These are phyloP conservation scores for Candida incommunis DNA, from an alignment of 805 yeast genomes.

Conservation along the genomic window DNA sequence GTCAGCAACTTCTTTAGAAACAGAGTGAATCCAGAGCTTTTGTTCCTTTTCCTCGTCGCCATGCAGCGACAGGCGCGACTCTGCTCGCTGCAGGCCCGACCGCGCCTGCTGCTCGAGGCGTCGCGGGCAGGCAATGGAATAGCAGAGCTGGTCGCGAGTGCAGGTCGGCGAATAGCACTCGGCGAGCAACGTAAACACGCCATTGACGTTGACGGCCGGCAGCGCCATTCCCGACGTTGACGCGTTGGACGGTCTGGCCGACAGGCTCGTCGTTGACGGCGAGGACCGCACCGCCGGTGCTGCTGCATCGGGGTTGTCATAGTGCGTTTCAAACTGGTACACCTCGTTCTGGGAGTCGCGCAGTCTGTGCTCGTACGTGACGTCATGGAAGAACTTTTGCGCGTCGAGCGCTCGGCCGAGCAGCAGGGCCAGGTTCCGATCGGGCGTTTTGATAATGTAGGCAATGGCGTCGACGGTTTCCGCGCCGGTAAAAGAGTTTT, in stretches of 20 bases:
- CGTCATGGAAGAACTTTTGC: conserved; percentile 88
- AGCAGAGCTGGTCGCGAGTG: conserved; percentile 74
- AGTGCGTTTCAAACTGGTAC: conserved; percentile 44
- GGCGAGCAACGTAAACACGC: conserved; percentile 82
- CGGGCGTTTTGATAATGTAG: conserved; percentile 74
- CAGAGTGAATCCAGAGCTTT: conserved; percentile 88
- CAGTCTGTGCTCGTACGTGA: conserved; percentile 82
- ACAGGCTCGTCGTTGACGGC: conserved; percentile 1
- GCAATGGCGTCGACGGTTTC: conserved; percentile 90
- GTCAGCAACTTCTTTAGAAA: conserved; percentile 64
- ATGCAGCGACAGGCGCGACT: conserved; percentile 49
- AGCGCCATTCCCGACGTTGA: conserved; percentile 6
- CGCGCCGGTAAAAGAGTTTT: conserved; percentile 86
- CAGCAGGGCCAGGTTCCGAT: conserved; percentile 75
- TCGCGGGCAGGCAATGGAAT: conserved; percentile 92
- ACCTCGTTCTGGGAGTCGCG: conserved; percentile 81
- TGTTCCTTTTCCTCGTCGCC: conserved; percentile 64
- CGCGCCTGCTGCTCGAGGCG: conserved; percentile 92
- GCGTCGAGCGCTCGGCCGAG: conserved; percentile 89
- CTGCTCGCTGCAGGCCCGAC: conserved; percentile 69
- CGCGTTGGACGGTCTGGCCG: conserved; percentile 3
- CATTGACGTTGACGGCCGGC: conserved; percentile 45
- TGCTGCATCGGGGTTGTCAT: conserved; percentile 4
- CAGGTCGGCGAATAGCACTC: conserved; percentile 98
- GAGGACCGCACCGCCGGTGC: conserved; percentile 2